Conservation (phyloP, 331 rosid genomes). For the Pyracantha coccinea region DNA sequence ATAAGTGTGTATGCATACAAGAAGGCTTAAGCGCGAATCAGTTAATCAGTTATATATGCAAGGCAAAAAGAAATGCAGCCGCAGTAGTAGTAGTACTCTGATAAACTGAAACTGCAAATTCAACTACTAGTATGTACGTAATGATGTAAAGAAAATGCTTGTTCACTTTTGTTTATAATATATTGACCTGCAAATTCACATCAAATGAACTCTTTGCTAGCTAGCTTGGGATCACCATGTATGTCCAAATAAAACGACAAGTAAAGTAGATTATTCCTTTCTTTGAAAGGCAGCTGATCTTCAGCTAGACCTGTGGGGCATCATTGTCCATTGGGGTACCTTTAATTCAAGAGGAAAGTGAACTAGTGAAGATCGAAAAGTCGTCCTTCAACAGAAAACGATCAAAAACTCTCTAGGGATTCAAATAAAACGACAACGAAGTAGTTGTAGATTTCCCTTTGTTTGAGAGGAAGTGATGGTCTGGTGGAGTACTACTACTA, state of each 20-base stretch:
- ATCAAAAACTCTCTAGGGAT: constrained; percentile 24
- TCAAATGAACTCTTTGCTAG: background rate
- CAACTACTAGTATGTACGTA: background rate
- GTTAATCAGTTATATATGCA: background rate
- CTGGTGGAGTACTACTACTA: background rate
- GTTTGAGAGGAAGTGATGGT: constrained; percentile 28
- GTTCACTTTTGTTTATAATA: background rate
- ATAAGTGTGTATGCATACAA: background rate
- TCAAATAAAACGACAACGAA: constrained; percentile 39
- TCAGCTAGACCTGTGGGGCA: background rate
- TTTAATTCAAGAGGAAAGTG: background rate
- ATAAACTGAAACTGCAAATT: background rate
- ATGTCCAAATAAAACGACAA: background rate
- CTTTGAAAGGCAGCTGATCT: background rate
- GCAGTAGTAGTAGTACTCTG: background rate
- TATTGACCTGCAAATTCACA: background rate
- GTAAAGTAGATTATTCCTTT: background rate
- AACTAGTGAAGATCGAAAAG: background rate
- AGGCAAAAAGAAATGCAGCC: background rate
- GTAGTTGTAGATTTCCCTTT: constrained; percentile 37
- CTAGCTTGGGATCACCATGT: background rate
- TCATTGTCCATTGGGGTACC: background rate
- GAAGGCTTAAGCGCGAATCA: background rate
- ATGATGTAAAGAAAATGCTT: background rate
- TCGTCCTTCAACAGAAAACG: background rate